Percentiles rank a stretch among this genome's conserved stretches.
Conservation (phyloP, 495 filamentous ascomycete species). For the Penicillium manginii region DNA sequence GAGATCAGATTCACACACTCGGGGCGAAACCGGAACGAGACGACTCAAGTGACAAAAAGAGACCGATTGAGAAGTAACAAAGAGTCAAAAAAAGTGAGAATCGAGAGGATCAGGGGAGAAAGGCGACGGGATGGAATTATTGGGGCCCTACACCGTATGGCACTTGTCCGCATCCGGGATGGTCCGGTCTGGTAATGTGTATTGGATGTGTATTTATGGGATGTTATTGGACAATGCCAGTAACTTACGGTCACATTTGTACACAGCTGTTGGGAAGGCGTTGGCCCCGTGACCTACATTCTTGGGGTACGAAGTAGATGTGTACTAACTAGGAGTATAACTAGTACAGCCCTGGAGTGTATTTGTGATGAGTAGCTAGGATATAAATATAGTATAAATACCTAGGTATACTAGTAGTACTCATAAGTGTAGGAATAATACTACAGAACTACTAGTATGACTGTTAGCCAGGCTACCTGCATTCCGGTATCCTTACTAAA, state of each 20-base stretch:
- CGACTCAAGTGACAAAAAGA: background rate
- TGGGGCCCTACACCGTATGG: constrained; percentile 12
- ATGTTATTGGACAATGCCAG: constrained; percentile 16
- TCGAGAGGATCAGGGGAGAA: constrained; percentile 32
- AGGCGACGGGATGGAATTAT: constrained; percentile 22
- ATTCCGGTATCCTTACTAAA: no score
- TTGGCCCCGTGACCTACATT: constrained; percentile 30
- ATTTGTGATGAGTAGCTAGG: no score
- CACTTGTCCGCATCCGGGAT: constrained; percentile 33
- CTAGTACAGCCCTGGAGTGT: no score
- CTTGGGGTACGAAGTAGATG: no score
- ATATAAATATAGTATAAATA: no score
- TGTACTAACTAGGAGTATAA: background rate
- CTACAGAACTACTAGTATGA: no score
- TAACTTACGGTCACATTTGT: constrained; percentile 3
- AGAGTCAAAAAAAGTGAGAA: constrained; percentile 20
- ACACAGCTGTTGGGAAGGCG: constrained; percentile 10
- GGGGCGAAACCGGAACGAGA: background rate
- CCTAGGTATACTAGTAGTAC: no score
- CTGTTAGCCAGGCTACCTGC: no score
- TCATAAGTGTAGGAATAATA: no score
- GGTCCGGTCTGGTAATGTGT: constrained; percentile 23
- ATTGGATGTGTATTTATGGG: constrained; percentile 5
- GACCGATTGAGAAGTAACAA: background rate
- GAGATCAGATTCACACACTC: constrained; percentile 1